Evolutionary conservation across 176 grass and related monocot genomes (phyloP), one percentile per base, ranked within the genome.

Genomic region (Triticum timopheevii): DNA sequence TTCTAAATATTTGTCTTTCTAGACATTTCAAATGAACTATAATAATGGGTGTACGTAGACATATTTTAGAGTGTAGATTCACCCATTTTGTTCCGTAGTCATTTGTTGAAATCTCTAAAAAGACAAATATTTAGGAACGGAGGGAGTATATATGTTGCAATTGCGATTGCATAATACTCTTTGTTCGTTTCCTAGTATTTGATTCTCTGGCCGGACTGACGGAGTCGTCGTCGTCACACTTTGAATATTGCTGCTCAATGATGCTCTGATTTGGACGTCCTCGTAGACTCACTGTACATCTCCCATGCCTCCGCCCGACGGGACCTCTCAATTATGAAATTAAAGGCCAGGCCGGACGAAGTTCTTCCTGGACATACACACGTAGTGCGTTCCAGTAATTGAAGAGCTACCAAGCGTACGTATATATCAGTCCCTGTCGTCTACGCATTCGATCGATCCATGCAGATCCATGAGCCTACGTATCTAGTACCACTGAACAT

Each of bases 221-320:
- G 50, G 49, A 27, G 63, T 30, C 63, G 24, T 65, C 5, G 25
- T 65, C 12, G 25, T 30, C 58, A 1, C 63, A 10, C n/a, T 61
- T 67, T 67, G 44, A 59, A 42, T 52, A 58, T 17, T 69, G 61
- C 23, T 59, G 33, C 12, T 23, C 71, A 88, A 77, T 88, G 34
- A 88, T 69, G 10, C 17, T 3, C 4, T 83, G 72, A 88, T 78
- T 17, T 33, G 5, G 86, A 88, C 80, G 69, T 83, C 38, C 76
- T 17, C 31, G 66, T 73, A 79, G 66, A 84, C 81, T 84, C 36
- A 16, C 33, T 70, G 54, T 54, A 6, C 56, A 79, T 38, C 22
- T 22, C 36, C 20, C 20, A 16, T 74, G 71, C 40, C n/a, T 9
- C 8, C 9, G 2, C 49, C 49, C 13, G 31, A 69, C 33, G 33